Evolutionary conservation across 2,329 filamentous ascomycete genomes (phyloP), one percentile per base, ranked within the genome.

Genomic region (Myriosclerotinia duriaeana): DNA sequence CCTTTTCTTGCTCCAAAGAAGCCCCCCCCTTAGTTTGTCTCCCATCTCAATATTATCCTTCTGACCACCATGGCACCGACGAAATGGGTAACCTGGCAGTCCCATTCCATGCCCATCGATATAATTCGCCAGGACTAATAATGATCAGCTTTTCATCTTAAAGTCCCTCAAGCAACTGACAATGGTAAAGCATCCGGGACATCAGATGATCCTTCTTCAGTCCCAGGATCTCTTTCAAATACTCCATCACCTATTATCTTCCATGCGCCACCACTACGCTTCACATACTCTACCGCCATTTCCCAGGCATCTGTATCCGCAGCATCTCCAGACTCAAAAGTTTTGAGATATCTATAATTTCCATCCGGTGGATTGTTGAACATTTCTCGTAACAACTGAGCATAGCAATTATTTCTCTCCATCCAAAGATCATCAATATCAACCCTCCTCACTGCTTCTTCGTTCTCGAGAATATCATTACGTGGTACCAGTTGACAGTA

Each of bases 401-500:
- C 73, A 65, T 76, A 76, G 62, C 71, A 75, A 42, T 62, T 70
- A 56, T 76, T 76, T 66, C 73, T 67, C 65, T 73, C 72, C 69
- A 71, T 72, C 74, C 74, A 76, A 8, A 76, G 59, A 61, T 76
- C 73, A 20, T 72, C 69, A 71, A 17, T 79, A 30, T 64, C 44
- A 40, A 67, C 36, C 3, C 15, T 36, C 15, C n/a, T 56, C 46
- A 53, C 64, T 38, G 46, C 9, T 15, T 54, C 46, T 26, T 36
- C 14, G 8, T 67, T 22, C 26, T 64, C 15, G 11, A 80, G 75
- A 1, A 78, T 71, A 53, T 72, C 65, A 59, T 73, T 74, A 50
- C 73, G 70, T 1, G 82, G 82, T 3, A 80, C 79, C 15, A 84
- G 69, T 63, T 87, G 86, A 15, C 88, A 76, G 65, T 81, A 87